Base-by-base conservation (phyloP, 768 basidiomycete species). In the Mycena galericulata region DNA sequence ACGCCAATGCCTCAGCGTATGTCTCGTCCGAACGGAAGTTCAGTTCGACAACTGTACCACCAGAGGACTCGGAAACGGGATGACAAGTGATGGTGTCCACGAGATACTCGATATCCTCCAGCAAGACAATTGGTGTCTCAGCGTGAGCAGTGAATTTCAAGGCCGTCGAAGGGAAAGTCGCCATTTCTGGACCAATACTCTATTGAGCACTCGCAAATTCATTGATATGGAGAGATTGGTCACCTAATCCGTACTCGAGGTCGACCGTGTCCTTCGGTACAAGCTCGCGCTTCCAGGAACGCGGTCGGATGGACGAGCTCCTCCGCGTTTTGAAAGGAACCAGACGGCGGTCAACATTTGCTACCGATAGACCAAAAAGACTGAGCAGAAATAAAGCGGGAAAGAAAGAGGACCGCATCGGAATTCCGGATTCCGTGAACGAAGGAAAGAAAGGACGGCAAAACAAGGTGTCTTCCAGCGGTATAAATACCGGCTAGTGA, bases 81-180 rank as follows among this genome's bases (percentile, higher is more conserved):
- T 66, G 38, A 22, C 66, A 67, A 3, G 2, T 3, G 18, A 67
- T 20, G 9, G 41, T n/a, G 32, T 61, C 41, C 9, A 67, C 22
- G 11, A 61, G 58, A n/a, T 67, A 18, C 0, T 56, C 59, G 34
- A 67, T 46, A 14, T 61, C 66, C 15, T 67, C 66, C 10, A 67
- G 53, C 2, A 55, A 27, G 8, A 67, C 20, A 24, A 67, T 61
- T 15, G 66, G 66, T 1, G 30, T 55, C 11, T 47, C 24, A 9
- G 24, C 6, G 10, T 55, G 59, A 11, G 66, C 66, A 10, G 34
- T 36, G 45, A 67, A 67, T 15, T 55, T 55, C 2, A 67, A n/a
- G 12, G 59, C 9, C 2, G 66, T 67, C 4, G 66, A 67, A 3
- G 65, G 65, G 56, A 40, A 22, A 0, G 30, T 1, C 1, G 41